These are phyloP conservation scores for Carex sylvatica DNA, from an alignment of 202 grass and related monocot species.

Conservation along the genomic window DNA sequence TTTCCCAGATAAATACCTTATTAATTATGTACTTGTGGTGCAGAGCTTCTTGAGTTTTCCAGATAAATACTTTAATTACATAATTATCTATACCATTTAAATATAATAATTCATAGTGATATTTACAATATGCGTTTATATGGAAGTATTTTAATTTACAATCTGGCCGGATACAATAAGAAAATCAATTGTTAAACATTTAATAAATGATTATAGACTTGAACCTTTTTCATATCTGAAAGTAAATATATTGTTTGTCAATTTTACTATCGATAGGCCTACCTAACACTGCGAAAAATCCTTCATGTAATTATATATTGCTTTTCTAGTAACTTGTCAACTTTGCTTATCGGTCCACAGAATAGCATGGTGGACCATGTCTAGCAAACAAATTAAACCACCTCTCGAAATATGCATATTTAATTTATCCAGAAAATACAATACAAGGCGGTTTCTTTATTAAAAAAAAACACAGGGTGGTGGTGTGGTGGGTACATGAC, in stretches of 20 bases:
- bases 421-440: background rate
- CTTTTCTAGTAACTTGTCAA: background rate
- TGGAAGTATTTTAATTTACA: no score
- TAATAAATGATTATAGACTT: background rate
- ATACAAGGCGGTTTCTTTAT: conserved; percentile 9
- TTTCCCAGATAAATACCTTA: no score
- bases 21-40: no score
- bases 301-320: background rate
- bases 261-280: background rate
- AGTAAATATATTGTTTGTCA: background rate
- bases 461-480: background rate
- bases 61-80: no score
- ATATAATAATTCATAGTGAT: no score
- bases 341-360: background rate
- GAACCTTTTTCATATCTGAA: background rate
- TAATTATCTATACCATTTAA: no score
- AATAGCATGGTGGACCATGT: background rate
- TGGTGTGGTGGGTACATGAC: conserved; percentile 18
- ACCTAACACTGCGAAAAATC: background rate
- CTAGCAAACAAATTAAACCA: background rate
- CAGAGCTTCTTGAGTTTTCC: no score
- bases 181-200: no score
- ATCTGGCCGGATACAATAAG: no score
- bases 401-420: background rate
- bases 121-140: no score